These are phyloP conservation scores for Martensiomyces pterosporus DNA, from an alignment of 192 early-diverging fungal genomes.

Conservation along the genomic window DNA sequence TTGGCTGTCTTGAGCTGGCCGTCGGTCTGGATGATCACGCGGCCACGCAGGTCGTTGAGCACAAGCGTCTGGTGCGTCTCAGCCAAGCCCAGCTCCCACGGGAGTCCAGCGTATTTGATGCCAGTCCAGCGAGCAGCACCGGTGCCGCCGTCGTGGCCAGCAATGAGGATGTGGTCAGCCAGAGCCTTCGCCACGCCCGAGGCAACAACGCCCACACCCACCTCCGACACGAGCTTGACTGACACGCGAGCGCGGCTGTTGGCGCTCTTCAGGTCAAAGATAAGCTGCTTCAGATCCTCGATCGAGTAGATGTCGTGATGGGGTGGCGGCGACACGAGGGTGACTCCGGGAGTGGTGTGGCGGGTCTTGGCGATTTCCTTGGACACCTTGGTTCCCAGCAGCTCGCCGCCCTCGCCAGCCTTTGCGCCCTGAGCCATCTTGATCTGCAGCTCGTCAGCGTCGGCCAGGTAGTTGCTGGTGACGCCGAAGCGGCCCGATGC, in stretches of 20 bases:
- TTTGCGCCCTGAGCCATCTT: conserved; percentile 99
- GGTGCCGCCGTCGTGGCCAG: conserved; percentile 98
- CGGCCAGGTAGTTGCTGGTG: conserved; percentile 88
- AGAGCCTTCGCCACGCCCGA: conserved; percentile 96
- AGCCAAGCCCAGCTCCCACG: conserved; percentile 98
- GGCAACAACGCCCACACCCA: conserved; percentile 96
- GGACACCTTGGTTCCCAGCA: conserved; percentile 69
- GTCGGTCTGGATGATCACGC: conserved; percentile 96
- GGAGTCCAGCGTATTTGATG: conserved; percentile 97
- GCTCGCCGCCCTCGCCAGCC: conserved; percentile 95
- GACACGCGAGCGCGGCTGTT: conserved; percentile 89
- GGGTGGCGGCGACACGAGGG: conserved; percentile 94
- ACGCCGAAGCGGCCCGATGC: conserved; percentile 98
- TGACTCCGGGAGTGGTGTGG: conserved; percentile 93
- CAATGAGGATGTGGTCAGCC: conserved; percentile 92
- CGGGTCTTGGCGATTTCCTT: conserved; percentile 78
- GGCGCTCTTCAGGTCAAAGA: conserved; percentile 95
- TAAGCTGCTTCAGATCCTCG: conserved; percentile 97
- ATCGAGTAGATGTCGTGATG: conserved; percentile 99
- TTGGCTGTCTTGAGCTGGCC: conserved; percentile 97
- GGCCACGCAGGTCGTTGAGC: conserved; percentile 92
- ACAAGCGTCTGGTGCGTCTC: conserved; percentile 99
- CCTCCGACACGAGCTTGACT: conserved; percentile 96
- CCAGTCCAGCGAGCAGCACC: conserved; percentile 97
- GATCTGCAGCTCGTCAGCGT: conserved; percentile 97